A percentile compares a stretch with the other conserved stretches of the same genome.
phyloP scores from a whole-genome alignment of 805 yeast genomes.

The Torulaspora maleeae region DNA sequence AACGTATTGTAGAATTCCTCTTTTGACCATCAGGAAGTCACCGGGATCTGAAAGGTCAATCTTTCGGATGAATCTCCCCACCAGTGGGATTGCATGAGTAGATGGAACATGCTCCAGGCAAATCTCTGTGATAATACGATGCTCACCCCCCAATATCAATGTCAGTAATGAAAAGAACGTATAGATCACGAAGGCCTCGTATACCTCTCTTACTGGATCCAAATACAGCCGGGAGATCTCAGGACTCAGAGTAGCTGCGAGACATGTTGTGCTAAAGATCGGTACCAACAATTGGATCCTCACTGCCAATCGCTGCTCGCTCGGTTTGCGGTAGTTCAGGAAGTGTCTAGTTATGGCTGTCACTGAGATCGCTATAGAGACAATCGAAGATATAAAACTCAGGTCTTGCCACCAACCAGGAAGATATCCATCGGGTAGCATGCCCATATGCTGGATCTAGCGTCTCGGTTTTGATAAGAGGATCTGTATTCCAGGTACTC shows the following conservation, averaged over 20 bases:
- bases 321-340: conserved; percentile 78
- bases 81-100: conserved; percentile 50
- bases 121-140: conserved; percentile 63
- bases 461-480: not conserved
- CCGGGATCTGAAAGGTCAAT: conserved; percentile 85
- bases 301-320: conserved; percentile 78
- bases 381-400: conserved; percentile 23
- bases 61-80: conserved; percentile 47
- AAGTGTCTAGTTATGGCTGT: conserved; percentile 50
- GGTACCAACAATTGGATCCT: conserved; percentile 83
- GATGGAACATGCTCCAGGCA: conserved; percentile 71
- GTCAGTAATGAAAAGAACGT: conserved; percentile 84
- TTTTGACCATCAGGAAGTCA: conserved; percentile 67
- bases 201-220: conserved; percentile 80
- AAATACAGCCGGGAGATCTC: conserved; percentile 41
- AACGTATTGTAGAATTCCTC: conserved; percentile 88
- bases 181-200: conserved; percentile 94
- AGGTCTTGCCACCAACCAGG: conserved; percentile 27
- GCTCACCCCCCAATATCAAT: conserved; percentile 85
- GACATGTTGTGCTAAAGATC: conserved; percentile 69
- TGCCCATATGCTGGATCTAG: not conserved
- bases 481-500: not conserved
- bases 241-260: conserved; percentile 47
- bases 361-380: conserved; percentile 41
- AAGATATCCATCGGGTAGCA: conserved; percentile 14